Base-by-base conservation (phyloP, 225 moss, liverwort and hornwort genomes). In the Bryoerythrophyllum caledonicum region DNA sequence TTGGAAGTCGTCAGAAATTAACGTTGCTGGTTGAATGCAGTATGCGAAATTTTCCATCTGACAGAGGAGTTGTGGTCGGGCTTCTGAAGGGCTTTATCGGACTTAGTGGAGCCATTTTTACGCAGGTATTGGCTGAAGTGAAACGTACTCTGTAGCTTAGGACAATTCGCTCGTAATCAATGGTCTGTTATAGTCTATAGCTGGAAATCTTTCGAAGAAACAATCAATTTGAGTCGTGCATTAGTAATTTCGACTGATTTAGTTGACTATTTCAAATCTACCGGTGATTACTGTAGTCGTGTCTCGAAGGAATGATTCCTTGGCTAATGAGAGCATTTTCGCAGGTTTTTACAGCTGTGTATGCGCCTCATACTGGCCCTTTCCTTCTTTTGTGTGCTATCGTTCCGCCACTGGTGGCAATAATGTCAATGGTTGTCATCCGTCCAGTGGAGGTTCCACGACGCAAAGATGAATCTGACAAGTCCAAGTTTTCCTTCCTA, bases 1-100 rank as follows among this genome's bases (percentile, higher is more conserved):
- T 59, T 65, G 54, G 41, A 56, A 66, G 11, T 66, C n/a, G 64
- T 44, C 28, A 46, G 37, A 84, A 76, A 26, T 65, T 6, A 44
- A 43, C 66, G 44, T 72, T 52, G 24, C 52, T 75, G 35, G 78
- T 58, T 80, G 67, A 53, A 77, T 85, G 84, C 86, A 96, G 96
- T 76, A 94, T 96, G 96, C 92, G 96, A 28, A 96, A 96, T 77
- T 96, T 96, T 80, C 93, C 96, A 27, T 88, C 90, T 38, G 96
- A 96, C 61, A 87, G 96, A 78, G 96, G 96, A 49, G 90, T 96
- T 28, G 93, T 93, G 61, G 96, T 96, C 65, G 96, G 96, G 58
- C 93, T 96, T 83, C 78, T 96, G 75, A 96, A 96, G 76, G 96
- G 96, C 64, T 96, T 96, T 75, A 96, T 96, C 68, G 96, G 96